These are phyloP conservation scores for Platanthera zijinensis DNA, from an alignment of 106 monocot species.

Conservation along the genomic window DNA sequence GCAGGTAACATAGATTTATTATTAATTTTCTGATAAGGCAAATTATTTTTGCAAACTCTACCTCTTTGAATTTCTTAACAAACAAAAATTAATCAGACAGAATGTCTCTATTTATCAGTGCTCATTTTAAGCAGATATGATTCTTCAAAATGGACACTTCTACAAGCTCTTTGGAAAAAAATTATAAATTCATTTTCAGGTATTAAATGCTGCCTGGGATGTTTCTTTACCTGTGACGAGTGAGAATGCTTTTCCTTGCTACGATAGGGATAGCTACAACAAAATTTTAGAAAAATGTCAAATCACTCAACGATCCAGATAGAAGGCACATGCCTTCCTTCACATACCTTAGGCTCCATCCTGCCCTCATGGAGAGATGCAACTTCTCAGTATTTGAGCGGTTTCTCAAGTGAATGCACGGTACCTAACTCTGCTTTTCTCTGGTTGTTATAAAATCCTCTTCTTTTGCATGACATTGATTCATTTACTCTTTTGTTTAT, in stretches of 20 bases:
- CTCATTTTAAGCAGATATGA: not conserved
- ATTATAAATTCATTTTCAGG: conserved; percentile 32
- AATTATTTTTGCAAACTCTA: not conserved
- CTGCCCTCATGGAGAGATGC: conserved; percentile 52
- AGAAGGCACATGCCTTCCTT: conserved; percentile 77
- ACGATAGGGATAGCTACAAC: conserved; percentile 85
- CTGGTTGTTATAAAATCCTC: not conserved
- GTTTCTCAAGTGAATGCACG: conserved; percentile 96
- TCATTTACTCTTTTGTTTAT: not conserved
- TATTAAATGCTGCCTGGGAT: conserved; percentile 95
- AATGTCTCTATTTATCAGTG: conserved; percentile 6
- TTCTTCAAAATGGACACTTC: not conserved
- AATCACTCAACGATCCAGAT: conserved; percentile 80
- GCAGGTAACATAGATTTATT: conserved; percentile 51
- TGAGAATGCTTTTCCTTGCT: conserved; percentile 88
- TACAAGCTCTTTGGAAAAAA: not conserved
- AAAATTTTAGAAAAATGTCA: conserved; percentile 88
- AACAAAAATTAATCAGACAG: not conserved
- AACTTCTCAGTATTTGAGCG: conserved; percentile 76
- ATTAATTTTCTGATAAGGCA: not conserved
- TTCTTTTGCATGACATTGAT: not conserved
- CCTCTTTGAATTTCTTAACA: not conserved
- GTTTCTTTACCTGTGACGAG: conserved; percentile 61
- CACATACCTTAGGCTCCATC: conserved; percentile 80
- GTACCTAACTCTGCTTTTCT: conserved; percentile 21